Conservation (phyloP, 2,329 filamentous ascomycete species). For the Verticillium tricorpus region DNA sequence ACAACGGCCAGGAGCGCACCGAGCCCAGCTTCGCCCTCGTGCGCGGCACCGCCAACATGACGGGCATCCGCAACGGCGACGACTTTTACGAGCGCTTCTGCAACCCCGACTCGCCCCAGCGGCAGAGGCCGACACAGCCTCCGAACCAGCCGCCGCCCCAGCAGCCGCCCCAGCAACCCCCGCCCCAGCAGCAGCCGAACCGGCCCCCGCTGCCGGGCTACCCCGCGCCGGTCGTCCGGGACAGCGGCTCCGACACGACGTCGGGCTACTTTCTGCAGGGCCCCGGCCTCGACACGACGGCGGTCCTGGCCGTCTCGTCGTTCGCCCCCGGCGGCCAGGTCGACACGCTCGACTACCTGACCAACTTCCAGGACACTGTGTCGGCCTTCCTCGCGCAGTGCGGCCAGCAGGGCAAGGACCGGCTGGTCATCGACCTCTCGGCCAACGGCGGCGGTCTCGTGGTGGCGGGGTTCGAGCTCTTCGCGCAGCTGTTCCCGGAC, state of each 20-base stretch:
- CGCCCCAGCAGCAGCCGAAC: not conserved
- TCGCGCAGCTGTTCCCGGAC: conserved; percentile 52
- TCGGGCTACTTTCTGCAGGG: conserved; percentile 30
- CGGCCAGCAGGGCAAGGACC: conserved; percentile 48
- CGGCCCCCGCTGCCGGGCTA: conserved; percentile 18
- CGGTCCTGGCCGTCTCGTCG: conserved; percentile 22
- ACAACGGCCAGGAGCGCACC: conserved; percentile 22
- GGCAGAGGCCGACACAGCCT: not conserved
- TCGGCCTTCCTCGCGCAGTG: conserved; percentile 18
- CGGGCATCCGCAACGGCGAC: conserved; percentile 24
- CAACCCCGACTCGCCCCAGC: conserved; percentile 15
- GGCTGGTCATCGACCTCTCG: conserved; percentile 55
- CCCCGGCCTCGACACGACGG: conserved; percentile 26
- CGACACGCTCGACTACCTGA: conserved; percentile 18
- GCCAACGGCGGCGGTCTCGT: conserved; percentile 57
- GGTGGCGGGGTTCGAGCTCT: conserved; percentile 57
- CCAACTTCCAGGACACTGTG: conserved; percentile 24
- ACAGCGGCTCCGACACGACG: conserved; percentile 20
- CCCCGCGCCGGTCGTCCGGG: conserved; percentile 23
- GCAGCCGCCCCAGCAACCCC: not conserved
- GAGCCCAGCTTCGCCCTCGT: conserved; percentile 20
- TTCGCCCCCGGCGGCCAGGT: conserved; percentile 18
- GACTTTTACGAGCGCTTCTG: conserved; percentile 31
- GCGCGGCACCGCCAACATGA: conserved; percentile 20
- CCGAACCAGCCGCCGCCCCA: not conserved